Evolutionary conservation across 2,329 filamentous ascomycete genomes (phyloP).

Genomic region (Exophiala sp.): DNA sequence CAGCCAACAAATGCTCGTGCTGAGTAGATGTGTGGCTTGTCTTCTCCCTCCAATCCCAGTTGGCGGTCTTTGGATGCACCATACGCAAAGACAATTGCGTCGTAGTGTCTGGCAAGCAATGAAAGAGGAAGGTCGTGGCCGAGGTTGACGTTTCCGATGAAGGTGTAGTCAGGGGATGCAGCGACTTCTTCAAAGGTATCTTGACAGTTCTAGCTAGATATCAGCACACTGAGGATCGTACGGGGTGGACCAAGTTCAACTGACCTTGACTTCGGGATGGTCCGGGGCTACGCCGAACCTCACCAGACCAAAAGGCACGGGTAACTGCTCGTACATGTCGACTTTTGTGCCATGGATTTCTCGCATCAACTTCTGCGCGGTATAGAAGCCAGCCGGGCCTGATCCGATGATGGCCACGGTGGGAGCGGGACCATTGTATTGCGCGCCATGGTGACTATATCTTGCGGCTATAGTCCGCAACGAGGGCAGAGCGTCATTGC

Average conservation of each 20-base stretch:
- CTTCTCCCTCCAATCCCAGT: slow-evolving; percentile 74
- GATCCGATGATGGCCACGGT: slow-evolving; percentile 87
- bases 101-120: slow-evolving; percentile 72
- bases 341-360: slow-evolving; percentile 66
- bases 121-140: slow-evolving; percentile 63
- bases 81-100: slow-evolving; percentile 88
- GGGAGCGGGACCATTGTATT: slow-evolving; percentile 48
- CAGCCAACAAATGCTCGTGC: slow-evolving; percentile 92
- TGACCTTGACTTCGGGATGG: slow-evolving; percentile 94
- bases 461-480: neutral
- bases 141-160: slow-evolving; percentile 81
- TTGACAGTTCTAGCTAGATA: slow-evolving; percentile 64
- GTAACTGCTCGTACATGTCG: slow-evolving; percentile 94
- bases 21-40: slow-evolving; percentile 60
- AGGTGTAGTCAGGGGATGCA: slow-evolving; percentile 72
- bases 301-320: slow-evolving; percentile 86
- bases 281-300: slow-evolving; percentile 96
- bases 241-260: no score
- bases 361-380: slow-evolving; percentile 75
- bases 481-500: neutral
- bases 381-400: slow-evolving; percentile 93
- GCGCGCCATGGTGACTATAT: slow-evolving; percentile 6
- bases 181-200: slow-evolving; percentile 90
- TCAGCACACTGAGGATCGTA: no score
- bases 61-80: slow-evolving; percentile 78